Conservation (phyloP, 106 monocot species). For the Dactylorhiza incarnata region DNA sequence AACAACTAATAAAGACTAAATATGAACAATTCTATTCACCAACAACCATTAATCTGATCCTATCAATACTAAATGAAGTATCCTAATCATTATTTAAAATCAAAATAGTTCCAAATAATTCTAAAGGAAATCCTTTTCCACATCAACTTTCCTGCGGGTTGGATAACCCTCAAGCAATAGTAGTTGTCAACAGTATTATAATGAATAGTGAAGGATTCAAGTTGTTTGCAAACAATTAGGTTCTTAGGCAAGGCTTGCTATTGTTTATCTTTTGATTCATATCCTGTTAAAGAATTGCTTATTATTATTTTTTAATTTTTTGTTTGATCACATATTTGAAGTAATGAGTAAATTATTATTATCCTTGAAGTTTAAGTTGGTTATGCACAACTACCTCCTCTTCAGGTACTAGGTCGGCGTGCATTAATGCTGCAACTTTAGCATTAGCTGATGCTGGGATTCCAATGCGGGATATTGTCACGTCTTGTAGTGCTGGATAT, state of each 20-base stretch:
- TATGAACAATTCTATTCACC: no score
- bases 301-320: neutral
- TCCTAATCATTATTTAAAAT: no score
- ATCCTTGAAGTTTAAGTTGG: neutral
- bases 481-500: conserved; percentile 92
- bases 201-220: neutral
- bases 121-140: no score
- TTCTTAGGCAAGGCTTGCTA: neutral
- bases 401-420: conserved; percentile 85
- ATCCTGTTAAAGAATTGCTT: neutral
- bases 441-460: conserved; percentile 97
- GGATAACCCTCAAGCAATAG: neutral
- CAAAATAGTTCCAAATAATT: no score
- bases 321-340: neutral
- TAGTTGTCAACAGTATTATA: neutral
- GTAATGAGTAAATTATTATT: neutral
- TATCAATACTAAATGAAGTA: no score
- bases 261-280: neutral
- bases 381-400: neutral
- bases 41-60: no score
- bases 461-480: conserved; percentile 91
- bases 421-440: conserved; percentile 92
- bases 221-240: neutral
- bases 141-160: no score
- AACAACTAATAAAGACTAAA: no score